phyloP scores from a whole-genome alignment of 2,329 filamentous ascomycete species.

The Microascus cirrosus region DNA sequence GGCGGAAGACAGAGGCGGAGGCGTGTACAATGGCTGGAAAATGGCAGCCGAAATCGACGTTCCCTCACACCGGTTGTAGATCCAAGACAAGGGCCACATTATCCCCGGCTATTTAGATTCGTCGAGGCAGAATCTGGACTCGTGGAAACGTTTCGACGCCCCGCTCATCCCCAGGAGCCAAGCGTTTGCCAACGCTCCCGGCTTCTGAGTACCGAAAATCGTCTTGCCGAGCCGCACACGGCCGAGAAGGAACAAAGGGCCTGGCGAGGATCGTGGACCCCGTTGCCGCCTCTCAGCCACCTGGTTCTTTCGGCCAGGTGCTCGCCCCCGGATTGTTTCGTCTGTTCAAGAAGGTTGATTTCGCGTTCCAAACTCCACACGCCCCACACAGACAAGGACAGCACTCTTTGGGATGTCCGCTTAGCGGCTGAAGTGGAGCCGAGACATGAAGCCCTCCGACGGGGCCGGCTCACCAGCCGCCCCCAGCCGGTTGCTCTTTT shows the following conservation, averaged over 20 bases:
- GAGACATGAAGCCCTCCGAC: background rate
- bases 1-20: background rate
- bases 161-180: background rate
- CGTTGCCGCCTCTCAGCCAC: background rate
- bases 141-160: slow-evolving; percentile 1
- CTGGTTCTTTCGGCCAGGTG: background rate
- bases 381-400: background rate
- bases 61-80: background rate
- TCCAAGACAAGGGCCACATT: background rate
- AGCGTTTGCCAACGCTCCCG: background rate
- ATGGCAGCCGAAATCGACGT: background rate
- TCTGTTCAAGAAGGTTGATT: background rate
- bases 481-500: background rate
- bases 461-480: background rate
- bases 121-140: background rate
- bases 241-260: background rate
- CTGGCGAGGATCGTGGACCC: background rate
- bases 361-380: background rate
- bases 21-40: background rate
- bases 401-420: background rate
- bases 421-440: background rate
- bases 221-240: background rate
- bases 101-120: slow-evolving; percentile 1
- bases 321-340: background rate
- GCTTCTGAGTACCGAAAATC: background rate